Evolutionary conservation across 2,329 filamentous ascomycete species (phyloP).

Genomic region (Penicillium sp.): DNA sequence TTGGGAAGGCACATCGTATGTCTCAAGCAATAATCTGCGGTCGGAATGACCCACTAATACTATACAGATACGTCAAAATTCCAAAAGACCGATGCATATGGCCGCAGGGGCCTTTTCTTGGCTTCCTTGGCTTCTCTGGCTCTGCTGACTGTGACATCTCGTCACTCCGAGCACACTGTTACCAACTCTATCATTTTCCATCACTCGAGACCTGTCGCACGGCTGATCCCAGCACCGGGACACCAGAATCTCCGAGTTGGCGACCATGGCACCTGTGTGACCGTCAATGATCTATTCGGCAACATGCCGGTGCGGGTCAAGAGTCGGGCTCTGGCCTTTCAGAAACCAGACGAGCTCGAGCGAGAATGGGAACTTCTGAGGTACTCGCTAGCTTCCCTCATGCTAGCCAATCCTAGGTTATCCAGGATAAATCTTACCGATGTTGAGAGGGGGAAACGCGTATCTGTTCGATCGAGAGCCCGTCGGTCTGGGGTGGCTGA

Average conservation of each 20-base stretch:
- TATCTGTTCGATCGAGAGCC: slow-evolving; percentile 34
- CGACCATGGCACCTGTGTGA: slow-evolving; percentile 74
- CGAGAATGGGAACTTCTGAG: slow-evolving; percentile 70
- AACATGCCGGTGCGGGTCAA: slow-evolving; percentile 90
- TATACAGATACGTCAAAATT: slow-evolving; percentile 77
- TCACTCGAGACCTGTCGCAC: slow-evolving; percentile 67
- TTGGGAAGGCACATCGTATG: slow-evolving; percentile 74
- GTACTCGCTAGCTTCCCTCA: slow-evolving; percentile 61
- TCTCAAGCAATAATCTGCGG: slow-evolving; percentile 35
- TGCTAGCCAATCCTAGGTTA: slow-evolving; percentile 69
- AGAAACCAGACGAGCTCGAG: slow-evolving; percentile 57
- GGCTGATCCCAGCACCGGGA: slow-evolving; percentile 64
- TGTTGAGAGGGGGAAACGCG: slow-evolving; percentile 40
- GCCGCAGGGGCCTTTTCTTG: slow-evolving; percentile 74
- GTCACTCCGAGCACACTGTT: slow-evolving; percentile 54
- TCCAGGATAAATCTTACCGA: slow-evolving; percentile 66
- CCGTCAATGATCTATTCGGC: slow-evolving; percentile 81
- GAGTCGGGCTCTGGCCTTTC: slow-evolving; percentile 64
- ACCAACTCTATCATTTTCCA: slow-evolving; percentile 71
- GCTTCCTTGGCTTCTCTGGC: slow-evolving; percentile 77
- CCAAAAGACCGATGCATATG: slow-evolving; percentile 59
- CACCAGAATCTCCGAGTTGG: slow-evolving; percentile 61
- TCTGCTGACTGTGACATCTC: slow-evolving; percentile 75
- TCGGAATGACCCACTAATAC: neutral
- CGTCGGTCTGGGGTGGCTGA: neutral